Percentiles rank a stretch among this genome's conserved stretches.
phyloP scores from a whole-genome alignment of 2,329 filamentous ascomycete genomes.

The Aspergillus phoenicis region DNA sequence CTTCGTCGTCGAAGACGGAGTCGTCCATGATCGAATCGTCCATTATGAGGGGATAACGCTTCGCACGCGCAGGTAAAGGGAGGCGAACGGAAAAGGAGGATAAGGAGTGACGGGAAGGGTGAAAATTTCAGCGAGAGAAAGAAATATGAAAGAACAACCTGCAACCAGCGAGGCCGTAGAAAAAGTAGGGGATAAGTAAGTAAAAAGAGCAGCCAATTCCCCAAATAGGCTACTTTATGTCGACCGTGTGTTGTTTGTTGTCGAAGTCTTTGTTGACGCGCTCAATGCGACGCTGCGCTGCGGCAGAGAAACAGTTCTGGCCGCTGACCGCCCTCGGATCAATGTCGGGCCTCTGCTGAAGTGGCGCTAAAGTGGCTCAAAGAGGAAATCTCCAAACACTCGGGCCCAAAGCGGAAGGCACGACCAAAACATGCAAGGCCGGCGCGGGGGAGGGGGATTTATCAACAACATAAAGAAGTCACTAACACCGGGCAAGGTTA shows the following conservation, averaged over 20 bases:
- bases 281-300: conserved; percentile 20
- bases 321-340: conserved; percentile 23
- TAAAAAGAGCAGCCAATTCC: conserved; percentile 8
- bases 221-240: conserved; percentile 8
- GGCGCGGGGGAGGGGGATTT: conserved; percentile 17
- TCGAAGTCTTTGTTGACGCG: conserved; percentile 27
- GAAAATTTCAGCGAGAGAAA: neutral
- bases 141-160: neutral
- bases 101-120: conserved; percentile 10
- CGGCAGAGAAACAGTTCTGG: conserved; percentile 22
- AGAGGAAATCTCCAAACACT: conserved; percentile 39
- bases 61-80: conserved; percentile 8
- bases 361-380: conserved; percentile 16
- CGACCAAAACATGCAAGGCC: conserved; percentile 24
- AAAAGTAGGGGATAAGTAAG: neutral
- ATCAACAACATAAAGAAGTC: conserved; percentile 1
- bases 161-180: neutral
- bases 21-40: conserved; percentile 60
- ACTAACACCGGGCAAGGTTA: conserved; percentile 4
- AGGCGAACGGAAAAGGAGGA: conserved; percentile 2
- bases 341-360: conserved; percentile 31
- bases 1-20: conserved; percentile 59
- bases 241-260: conserved; percentile 8
- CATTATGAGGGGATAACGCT: conserved; percentile 27
- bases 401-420: conserved; percentile 20